Evolutionary conservation across 345 rosid genomes (phyloP), one percentile per base, ranked within the genome.

Genomic region (Aurinia saxatilis): DNA sequence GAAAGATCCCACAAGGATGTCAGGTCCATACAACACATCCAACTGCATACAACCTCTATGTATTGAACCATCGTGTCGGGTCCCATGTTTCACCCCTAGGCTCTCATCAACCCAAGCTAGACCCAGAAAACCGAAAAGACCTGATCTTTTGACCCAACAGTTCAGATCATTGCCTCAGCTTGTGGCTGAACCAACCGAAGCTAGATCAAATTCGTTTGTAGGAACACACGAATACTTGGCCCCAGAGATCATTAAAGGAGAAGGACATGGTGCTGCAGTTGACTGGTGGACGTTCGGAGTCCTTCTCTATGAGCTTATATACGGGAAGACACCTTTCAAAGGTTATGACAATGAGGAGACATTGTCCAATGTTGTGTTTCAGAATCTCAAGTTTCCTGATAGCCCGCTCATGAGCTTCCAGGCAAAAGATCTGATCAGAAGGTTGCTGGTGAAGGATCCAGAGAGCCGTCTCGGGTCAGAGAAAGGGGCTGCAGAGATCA

Each of bases 191-290:
- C 98, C 98, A 38, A 83, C 91, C 2, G 96, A 91, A 63, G 96
- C 96, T 49, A 77, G 98, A 36, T 91, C 98, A 49, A 91, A 88
- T 59, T 91, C 98, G 8, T 88, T 91, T 55, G 98, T 91, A 1
- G 98, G 98, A n/a, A 91, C 98, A 37, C 96, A 91, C 42, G 98
- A 91, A 65, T 91, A 91, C 85, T 63, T 91, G 71, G 98, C 98
- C 7, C 98, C 98, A 0, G 98, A 91, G 73, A 91, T 91, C 55
- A 88, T 91, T 40, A 91, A 88, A 80, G 98, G 98, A 36, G 88
- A 88, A 73, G 96, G 95, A 48, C 98, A 91, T 34, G 98, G 98
- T 46, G 95, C 96, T 23, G 98, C 96, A 23, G 96, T 91, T 15
- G 98, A 91, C 77, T 91, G 98, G 98, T 91, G 98, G 98, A 91